phyloP scores from a whole-genome alignment of 1,284 basidiomycete genomes.

The Peniophora sp. region DNA sequence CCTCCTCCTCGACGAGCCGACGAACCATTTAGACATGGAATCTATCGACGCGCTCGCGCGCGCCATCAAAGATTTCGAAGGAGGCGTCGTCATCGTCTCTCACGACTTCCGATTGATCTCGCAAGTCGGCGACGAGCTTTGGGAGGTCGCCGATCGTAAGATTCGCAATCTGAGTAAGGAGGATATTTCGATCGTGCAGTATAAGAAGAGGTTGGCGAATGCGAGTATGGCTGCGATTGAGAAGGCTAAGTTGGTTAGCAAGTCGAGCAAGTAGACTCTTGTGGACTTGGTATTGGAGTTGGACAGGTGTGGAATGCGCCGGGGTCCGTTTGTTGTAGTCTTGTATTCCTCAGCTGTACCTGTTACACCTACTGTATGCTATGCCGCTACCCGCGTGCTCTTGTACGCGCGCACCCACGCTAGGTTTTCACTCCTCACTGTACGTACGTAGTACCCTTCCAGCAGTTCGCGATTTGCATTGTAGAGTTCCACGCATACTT shows the following conservation, averaged over 20 bases:
- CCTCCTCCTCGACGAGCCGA: slow-evolving; percentile 83
- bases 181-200: slow-evolving; percentile 86
- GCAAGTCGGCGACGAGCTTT: slow-evolving; percentile 94
- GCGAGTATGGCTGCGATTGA: slow-evolving; percentile 76
- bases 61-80: slow-evolving; percentile 96
- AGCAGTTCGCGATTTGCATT: no score
- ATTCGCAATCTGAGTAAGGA: slow-evolving; percentile 89
- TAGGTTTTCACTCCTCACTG: no score
- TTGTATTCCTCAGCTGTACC: no score
- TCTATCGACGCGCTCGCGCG: slow-evolving; percentile 92
- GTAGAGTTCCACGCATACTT: no score
- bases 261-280: slow-evolving; percentile 28
- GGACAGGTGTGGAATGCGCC: no score
- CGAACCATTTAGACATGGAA: slow-evolving; percentile 91
- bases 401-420: no score
- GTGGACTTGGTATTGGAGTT: no score
- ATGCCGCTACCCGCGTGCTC: no score
- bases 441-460: no score
- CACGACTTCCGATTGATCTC: slow-evolving; percentile 96
- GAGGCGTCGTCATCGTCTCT: slow-evolving; percentile 96
- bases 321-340: no score
- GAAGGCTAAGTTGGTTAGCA: slow-evolving; percentile 89
- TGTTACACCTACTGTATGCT: no score
- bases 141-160: slow-evolving; percentile 95
- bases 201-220: slow-evolving; percentile 76